Evolutionary conservation across 1,139 yeast genomes (phyloP), one percentile per base, ranked within the genome.

Genomic region (Protomyces arabidopsidicola): DNA sequence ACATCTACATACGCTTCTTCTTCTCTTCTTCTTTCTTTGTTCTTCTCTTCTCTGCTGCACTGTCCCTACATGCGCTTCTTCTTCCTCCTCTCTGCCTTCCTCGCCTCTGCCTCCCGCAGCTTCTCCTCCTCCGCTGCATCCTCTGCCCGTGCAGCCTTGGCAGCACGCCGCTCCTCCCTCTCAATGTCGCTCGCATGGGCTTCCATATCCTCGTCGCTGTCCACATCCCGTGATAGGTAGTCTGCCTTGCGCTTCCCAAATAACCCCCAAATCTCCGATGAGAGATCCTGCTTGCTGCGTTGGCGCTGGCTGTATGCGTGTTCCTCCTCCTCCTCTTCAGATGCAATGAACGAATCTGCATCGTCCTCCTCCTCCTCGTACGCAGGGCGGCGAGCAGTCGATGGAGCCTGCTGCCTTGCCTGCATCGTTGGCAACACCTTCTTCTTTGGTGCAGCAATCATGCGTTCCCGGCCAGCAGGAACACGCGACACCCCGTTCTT

Each of bases 171-270:
- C 74, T 91, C 98, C 71, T 91, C 98, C 63, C 83, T 88, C 52
- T 89, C 76, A 50, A 91, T 84, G 70, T 91, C 97, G 34, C 85
- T 85, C 27, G 96, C 97, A 0, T 95, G 87, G 9, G 97, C 97
- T 72, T 90, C 97, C 97, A 91, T 90, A 71, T 88, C 95, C 66
- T 86, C 89, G 62, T 85, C 84, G 64, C 84, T 85, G 60, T 81
- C 79, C 18, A 57, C 39, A 50, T 66, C 65, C 66, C 79, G 79
- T 48, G 78, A 75, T 38, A 77, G 75, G 68, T 81, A 81, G 39
- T 53, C 53, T 18, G 62, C 39, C 45, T 60, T 55, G 2, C 90
- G 89, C 64, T 83, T 80, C 69, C 88, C 87, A 70, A 42, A 42
- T 9, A 42, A 3, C 10, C 18, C 14, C 48, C 48, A 42, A 10